Evolutionary conservation across 257 asterid genomes (phyloP).

Genomic region (Penstemon davidsonii): DNA sequence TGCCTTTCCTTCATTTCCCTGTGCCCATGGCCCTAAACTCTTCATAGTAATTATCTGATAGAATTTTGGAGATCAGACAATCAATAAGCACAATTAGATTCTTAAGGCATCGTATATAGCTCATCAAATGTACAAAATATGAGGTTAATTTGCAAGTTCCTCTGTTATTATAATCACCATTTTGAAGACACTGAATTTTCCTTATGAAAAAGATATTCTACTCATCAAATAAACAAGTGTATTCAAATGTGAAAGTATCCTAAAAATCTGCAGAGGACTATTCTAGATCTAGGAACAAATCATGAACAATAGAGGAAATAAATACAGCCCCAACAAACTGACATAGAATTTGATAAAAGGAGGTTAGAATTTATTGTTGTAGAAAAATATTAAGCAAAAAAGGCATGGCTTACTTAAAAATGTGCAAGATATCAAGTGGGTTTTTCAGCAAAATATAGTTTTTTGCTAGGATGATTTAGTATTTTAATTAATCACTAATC

Average conservation of each 20-base stretch:
- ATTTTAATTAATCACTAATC: no score
- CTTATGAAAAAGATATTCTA: neutral
- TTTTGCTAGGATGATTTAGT: no score
- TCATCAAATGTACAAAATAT: slow-evolving; percentile 27
- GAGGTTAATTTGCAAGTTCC: neutral
- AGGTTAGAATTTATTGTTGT: no score
- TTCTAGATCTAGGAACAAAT: neutral
- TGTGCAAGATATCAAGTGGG: no score
- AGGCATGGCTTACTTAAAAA: no score
- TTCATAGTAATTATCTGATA: slow-evolving; percentile 42
- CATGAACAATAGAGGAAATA: neutral
- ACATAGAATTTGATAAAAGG: no score
- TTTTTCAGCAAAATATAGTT: no score
- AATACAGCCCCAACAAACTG: neutral
- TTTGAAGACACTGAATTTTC: neutral
- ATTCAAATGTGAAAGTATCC: neutral
- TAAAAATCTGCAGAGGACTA: neutral
- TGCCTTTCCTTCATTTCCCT: slow-evolving; percentile 80
- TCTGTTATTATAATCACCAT: neutral
- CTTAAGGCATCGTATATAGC: slow-evolving; percentile 23
- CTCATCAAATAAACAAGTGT: neutral
- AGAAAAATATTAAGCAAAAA: no score
- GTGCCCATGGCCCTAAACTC: slow-evolving; percentile 48
- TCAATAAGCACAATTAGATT: slow-evolving; percentile 23
- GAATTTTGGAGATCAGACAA: neutral